Conservation (phyloP, 2,329 filamentous ascomycete species). For the Ophiocordyceps robertsii region DNA sequence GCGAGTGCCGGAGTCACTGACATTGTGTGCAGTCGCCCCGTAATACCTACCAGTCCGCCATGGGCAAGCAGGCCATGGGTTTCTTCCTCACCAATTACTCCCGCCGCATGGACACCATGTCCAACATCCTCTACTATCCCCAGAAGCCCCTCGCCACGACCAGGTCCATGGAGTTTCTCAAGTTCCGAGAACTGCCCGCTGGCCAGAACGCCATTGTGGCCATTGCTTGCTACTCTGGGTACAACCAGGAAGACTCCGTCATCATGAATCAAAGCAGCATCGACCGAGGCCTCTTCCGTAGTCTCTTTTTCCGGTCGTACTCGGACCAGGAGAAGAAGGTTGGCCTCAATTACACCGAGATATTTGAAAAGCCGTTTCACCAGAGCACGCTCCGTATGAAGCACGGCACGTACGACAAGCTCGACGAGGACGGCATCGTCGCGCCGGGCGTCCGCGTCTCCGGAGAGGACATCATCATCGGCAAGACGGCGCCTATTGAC, state of each 20-base stretch:
- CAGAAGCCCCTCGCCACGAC: slow-evolving; percentile 96
- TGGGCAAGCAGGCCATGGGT: slow-evolving; percentile 99
- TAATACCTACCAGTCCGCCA: slow-evolving; percentile 98
- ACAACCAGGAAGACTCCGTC: slow-evolving; percentile 99
- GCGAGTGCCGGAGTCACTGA: not conserved
- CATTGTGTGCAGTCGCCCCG: slow-evolving; percentile 58
- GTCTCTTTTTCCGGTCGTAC: slow-evolving; percentile 95
- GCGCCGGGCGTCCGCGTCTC: slow-evolving; percentile 88
- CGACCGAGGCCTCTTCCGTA: slow-evolving; percentile 91
- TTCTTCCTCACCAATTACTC: slow-evolving; percentile 97
- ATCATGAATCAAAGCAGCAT: slow-evolving; percentile 99
- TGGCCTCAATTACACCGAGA: slow-evolving; percentile 82
- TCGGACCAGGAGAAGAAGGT: slow-evolving; percentile 95
- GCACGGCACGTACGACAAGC: slow-evolving; percentile 92
- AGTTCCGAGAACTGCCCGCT: slow-evolving; percentile 92
- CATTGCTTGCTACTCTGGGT: slow-evolving; percentile 93
- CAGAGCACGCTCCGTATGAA: slow-evolving; percentile 83
- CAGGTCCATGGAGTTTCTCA: slow-evolving; percentile 95
- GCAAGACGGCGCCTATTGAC: slow-evolving; percentile 91
- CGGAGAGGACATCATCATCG: slow-evolving; percentile 97
- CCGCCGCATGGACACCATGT: slow-evolving; percentile 98
- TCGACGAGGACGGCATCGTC: slow-evolving; percentile 92
- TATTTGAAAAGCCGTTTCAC: slow-evolving; percentile 89
- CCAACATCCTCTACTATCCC: slow-evolving; percentile 96
- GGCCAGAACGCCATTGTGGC: slow-evolving; percentile 98